Conservation (phyloP, 352 stramenopile genomes). For the Thraustotheca clavata region DNA sequence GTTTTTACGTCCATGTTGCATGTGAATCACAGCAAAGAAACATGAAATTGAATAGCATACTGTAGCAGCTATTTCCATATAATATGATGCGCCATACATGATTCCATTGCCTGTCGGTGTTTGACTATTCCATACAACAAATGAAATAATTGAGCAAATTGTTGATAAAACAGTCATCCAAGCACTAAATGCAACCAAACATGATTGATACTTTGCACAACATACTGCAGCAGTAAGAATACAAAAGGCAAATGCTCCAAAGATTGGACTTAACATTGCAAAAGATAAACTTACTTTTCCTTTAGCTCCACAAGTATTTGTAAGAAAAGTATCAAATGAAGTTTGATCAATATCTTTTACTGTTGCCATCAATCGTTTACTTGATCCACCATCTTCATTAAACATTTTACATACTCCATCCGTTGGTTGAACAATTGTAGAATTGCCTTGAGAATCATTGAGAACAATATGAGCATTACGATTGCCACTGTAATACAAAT, state of each 20-base stretch:
- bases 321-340: slow-evolving; percentile 4
- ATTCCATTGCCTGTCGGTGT: neutral
- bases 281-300: slow-evolving; percentile 17
- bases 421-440: slow-evolving; percentile 1
- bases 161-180: neutral
- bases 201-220: slow-evolving; percentile 9
- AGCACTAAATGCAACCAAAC: slow-evolving; percentile 3
- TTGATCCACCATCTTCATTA: neutral
- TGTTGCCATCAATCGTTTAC: neutral
- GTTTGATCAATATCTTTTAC: neutral
- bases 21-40: slow-evolving; percentile 18
- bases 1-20: slow-evolving; percentile 1
- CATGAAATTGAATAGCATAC: slow-evolving; percentile 5
- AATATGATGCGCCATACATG: slow-evolving; percentile 8
- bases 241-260: neutral
- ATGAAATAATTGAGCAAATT: neutral
- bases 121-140: slow-evolving; percentile 16
- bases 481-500: slow-evolving; percentile 10
- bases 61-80: slow-evolving; percentile 12
- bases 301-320: slow-evolving; percentile 7
- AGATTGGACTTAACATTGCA: slow-evolving; percentile 16
- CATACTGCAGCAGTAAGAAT: slow-evolving; percentile 4
- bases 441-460: slow-evolving; percentile 1
- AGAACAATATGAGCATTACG: slow-evolving; percentile 1
- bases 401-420: slow-evolving; percentile 14